Base-by-base conservation (phyloP, 805 yeast species). In the Yarrowia bubula region DNA sequence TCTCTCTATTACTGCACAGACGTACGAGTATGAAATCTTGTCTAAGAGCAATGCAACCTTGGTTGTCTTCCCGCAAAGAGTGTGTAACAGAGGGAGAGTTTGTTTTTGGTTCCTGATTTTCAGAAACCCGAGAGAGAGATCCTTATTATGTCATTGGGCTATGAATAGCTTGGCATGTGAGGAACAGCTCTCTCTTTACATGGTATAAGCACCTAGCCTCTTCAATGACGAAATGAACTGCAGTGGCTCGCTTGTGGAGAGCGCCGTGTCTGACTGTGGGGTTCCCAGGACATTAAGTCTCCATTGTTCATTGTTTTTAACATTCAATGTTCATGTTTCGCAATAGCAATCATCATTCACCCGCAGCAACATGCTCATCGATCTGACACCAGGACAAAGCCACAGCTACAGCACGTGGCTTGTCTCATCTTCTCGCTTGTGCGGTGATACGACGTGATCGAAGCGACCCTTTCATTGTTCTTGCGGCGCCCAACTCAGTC, bases 71-170 rank as follows among this genome's bases (percentile, higher is more conserved):
- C 31, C 41, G 41, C 18, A 33, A 31, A 4, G 11, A 35, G 51
- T 13, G 55, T 48, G 17, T 13, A 33, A 6, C 39, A 35, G 31
- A 1, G 2, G 5, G 39, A 35, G 55, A 35, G 55, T 48, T 48
- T 48, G 17, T 17, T 33, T 48, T 35, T 35, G 41, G 55, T 48
- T 35, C 55, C 55, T 48, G 55, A 48, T 48, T 48, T 48, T 17
- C 53, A 46, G 39, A 47, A 47, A 32, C 55, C 41, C 53, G 31
- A 13, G 41, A 48, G 31, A 13, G 41, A 48, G 55, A 48, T 48
- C 55, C 32, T 17, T 33, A 32, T 1, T 11, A 14, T 6, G 51
- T 9, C 18, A 6, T n/a, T 32, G 37, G 33, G 7, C 9, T 8
- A 18, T 43, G 32, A 43, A 4, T 11, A 10, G n/a, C 11, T 17